A percentile compares a stretch with the other conserved stretches of the same genome.
Evolutionary conservation across 306 rosid species (phyloP).

Genomic region (Corylus americana): DNA sequence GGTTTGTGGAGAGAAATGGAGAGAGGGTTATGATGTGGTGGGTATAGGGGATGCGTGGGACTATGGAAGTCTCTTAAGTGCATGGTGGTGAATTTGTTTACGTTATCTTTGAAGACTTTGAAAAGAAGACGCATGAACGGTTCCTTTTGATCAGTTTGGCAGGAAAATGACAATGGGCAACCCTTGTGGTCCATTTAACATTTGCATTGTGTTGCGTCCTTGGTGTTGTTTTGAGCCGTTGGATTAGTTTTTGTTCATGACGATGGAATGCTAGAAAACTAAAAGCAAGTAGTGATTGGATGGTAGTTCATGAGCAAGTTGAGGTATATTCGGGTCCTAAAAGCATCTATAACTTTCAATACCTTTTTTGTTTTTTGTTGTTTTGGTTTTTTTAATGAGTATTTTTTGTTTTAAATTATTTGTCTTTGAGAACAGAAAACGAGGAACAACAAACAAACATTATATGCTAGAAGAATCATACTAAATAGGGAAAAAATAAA

Average conservation of each 20-base stretch:
- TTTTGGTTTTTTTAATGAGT: too few relatives aligned
- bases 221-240: neutral
- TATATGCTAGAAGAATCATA: too few relatives aligned
- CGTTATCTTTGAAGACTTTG: conserved; percentile 5
- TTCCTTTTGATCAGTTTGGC: neutral
- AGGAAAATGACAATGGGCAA: neutral
- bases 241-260: neutral
- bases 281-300: neutral
- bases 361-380: too few relatives aligned
- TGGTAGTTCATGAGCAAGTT: neutral
- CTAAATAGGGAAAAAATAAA: too few relatives aligned
- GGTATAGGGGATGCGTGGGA: conserved; percentile 47
- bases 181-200: conserved; percentile 9
- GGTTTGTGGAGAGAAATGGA: conserved; percentile 25
- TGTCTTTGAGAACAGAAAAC: too few relatives aligned
- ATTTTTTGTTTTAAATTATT: too few relatives aligned
- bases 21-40: conserved; percentile 33
- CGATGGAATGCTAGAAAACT: neutral
- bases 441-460: too few relatives aligned
- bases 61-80: conserved; percentile 23
- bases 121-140: neutral
- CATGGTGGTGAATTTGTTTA: neutral
- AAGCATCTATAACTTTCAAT: neutral
- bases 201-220: neutral
- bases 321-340: neutral